A percentile compares a stretch with the other conserved stretches of the same genome.
Conservation (phyloP, 2,329 filamentous ascomycete species). For the Diaporthe sp. region DNA sequence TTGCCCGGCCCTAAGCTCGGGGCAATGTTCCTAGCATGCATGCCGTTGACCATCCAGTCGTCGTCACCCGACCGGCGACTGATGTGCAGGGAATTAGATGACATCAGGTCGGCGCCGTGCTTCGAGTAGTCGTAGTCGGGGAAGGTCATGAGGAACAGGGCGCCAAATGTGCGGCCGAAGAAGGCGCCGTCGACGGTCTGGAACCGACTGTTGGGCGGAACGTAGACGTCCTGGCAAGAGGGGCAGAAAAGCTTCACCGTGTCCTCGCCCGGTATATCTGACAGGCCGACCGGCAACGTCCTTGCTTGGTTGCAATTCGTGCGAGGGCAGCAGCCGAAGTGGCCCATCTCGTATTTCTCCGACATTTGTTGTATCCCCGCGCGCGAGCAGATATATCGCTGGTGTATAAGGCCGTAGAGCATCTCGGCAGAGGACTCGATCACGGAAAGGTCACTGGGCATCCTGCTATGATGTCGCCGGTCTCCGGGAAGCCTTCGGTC, state of each 20-base stretch:
- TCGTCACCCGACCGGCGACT: constrained; percentile 53
- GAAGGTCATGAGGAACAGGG: constrained; percentile 98
- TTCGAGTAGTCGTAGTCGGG: constrained; percentile 91
- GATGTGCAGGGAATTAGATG: constrained; percentile 44
- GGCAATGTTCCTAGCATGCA: constrained; percentile 86
- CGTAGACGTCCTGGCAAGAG: constrained; percentile 95
- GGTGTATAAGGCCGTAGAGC: constrained; percentile 97
- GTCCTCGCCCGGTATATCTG: constrained; percentile 94
- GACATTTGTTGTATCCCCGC: constrained; percentile 99
- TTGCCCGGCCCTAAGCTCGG: constrained; percentile 84
- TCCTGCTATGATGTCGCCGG: constrained; percentile 82
- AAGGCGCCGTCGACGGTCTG: constrained; percentile 98
- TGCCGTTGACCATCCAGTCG: constrained; percentile 78
- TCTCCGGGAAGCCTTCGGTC: constrained; percentile 66
- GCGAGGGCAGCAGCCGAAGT: constrained; percentile 96
- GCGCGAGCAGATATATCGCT: constrained; percentile 96
- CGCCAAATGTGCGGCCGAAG: constrained; percentile 97
- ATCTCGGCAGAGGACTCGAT: constrained; percentile 99
- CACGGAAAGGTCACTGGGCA: constrained; percentile 91
- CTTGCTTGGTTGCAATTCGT: constrained; percentile 91
- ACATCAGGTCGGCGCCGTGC: constrained; percentile 70
- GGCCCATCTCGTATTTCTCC: constrained; percentile 96
- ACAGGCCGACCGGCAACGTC: constrained; percentile 91
- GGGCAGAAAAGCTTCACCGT: constrained; percentile 99
- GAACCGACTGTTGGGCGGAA: constrained; percentile 95